Base-by-base conservation (phyloP, 1,284 basidiomycete genomes). In the Erythrobasidium hasegawianum region DNA sequence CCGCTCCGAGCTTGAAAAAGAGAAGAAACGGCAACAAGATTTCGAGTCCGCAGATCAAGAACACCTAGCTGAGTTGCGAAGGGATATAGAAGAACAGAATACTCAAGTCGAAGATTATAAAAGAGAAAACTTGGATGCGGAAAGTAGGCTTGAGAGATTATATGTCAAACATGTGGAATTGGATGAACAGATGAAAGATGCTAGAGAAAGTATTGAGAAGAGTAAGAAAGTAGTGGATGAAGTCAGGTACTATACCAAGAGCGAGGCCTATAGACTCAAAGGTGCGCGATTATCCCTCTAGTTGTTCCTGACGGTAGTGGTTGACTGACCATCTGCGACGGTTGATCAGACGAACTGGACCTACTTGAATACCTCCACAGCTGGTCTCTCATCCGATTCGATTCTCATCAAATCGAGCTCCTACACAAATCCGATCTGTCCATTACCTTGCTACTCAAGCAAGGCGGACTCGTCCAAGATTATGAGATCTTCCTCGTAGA, bases 1-100 rank as follows among this genome's bases (percentile, higher is more conserved):
- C 58, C 81, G 84, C 75, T 78, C 78, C 10, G 88, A 91, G 74
- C 81, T 96, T 8, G 83, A 85, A 68, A 80, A 82, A 68, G 92
- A 96, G 76, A 83, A 85, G 70, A 81, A 81, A 13, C 85, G 87
- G 69, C 86, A 93, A 24, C 82, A 81, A 24, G 89, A 92, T 72
- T 86, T 95, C 66, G 87, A 89, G 76, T 83, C 81, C 16, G 87
- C 89, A 71, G 90, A 96, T 74, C 87, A 89, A 74, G 84, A 85
- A 16, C 92, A 91, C 74, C 80, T 97, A 67, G 85, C 83, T 64
- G 88, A 90, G 68, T 81, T 93, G 65, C 90, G 90, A 73, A 83
- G 81, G n/a, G 87, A 85, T 2, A 88, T 95, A 61, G 84, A 86
- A 14, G 93, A 95, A 75, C 91, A 95, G 78, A 85, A 84, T 72